Conservation (phyloP, 2,329 filamentous ascomycete genomes). For the Colletotrichum sp. region DNA sequence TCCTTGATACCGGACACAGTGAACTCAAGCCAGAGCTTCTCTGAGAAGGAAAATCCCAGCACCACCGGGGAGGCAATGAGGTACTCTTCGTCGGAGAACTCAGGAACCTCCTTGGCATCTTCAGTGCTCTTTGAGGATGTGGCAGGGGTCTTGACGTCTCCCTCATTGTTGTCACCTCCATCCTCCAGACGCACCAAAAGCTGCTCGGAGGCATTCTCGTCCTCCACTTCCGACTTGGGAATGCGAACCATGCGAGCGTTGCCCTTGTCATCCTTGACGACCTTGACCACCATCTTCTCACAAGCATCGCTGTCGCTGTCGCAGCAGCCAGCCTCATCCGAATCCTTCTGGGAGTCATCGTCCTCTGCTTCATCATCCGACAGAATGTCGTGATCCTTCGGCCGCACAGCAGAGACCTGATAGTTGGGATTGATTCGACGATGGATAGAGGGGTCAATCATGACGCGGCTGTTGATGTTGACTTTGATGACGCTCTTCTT, state of each 20-base stretch:
- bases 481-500: conserved; percentile 78
- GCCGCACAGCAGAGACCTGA: conserved; percentile 73
- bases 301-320: conserved; percentile 45
- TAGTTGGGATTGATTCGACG: conserved; percentile 89
- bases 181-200: conserved; percentile 49
- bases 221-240: conserved; percentile 38
- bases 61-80: conserved; percentile 85
- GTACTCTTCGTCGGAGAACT: conserved; percentile 83
- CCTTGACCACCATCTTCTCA: conserved; percentile 55
- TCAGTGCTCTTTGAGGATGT: conserved; percentile 25
- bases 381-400: conserved; percentile 70
- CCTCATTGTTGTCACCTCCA: conserved; percentile 20
- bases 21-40: conserved; percentile 92
- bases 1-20: conserved; percentile 79
- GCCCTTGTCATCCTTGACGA: conserved; percentile 51
- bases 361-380: conserved; percentile 54
- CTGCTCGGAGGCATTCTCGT: conserved; percentile 49
- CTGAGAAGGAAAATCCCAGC: conserved; percentile 84
- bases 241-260: conserved; percentile 30
- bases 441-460: conserved; percentile 86
- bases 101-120: conserved; percentile 42
- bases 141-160: conserved; percentile 29
- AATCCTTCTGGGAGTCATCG: conserved; percentile 43
- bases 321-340: conserved; percentile 40
- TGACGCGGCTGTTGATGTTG: conserved; percentile 85